Evolutionary conservation across 202 grass and related monocot genomes (phyloP).

Genomic region (Dendrocalamus latiflorus): DNA sequence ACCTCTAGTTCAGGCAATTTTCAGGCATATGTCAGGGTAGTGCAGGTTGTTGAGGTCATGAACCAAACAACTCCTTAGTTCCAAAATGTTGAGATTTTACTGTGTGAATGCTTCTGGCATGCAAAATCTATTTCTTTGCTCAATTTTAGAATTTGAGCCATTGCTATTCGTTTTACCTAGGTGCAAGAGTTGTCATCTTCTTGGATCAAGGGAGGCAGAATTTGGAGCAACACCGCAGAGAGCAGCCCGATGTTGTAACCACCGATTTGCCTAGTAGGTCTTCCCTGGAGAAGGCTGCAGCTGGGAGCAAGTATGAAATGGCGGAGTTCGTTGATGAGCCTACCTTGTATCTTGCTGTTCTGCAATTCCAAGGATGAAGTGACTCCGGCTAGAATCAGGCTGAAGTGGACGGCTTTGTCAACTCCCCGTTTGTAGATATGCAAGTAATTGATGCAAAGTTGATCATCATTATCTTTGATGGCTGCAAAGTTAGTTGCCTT

Average conservation of each 20-base stretch:
- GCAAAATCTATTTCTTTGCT: neutral
- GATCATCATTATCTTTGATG: neutral
- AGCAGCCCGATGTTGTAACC: constrained; percentile 57
- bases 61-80: too few species aligned
- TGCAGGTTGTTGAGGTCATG: neutral
- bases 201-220: constrained; percentile 67
- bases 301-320: constrained; percentile 53
- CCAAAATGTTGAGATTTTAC: neutral
- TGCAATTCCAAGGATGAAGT: constrained; percentile 35
- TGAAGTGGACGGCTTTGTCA: neutral
- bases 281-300: constrained; percentile 54
- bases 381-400: neutral
- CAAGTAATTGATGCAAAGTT: neutral
- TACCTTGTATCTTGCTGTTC: constrained; percentile 63
- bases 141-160: neutral
- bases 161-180: constrained; percentile 26
- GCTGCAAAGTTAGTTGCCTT: neutral
- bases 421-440: neutral
- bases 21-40: neutral
- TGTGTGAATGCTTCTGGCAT: neutral
- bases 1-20: too few species aligned
- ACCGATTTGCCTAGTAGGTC: constrained; percentile 55
- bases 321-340: constrained; percentile 68
- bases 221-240: constrained; percentile 57
- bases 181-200: constrained; percentile 73